Percentiles rank a stretch among this genome's conserved stretches.
phyloP scores from a whole-genome alignment of 352 stramenopile species.

The Phytophthora citrophthora region DNA sequence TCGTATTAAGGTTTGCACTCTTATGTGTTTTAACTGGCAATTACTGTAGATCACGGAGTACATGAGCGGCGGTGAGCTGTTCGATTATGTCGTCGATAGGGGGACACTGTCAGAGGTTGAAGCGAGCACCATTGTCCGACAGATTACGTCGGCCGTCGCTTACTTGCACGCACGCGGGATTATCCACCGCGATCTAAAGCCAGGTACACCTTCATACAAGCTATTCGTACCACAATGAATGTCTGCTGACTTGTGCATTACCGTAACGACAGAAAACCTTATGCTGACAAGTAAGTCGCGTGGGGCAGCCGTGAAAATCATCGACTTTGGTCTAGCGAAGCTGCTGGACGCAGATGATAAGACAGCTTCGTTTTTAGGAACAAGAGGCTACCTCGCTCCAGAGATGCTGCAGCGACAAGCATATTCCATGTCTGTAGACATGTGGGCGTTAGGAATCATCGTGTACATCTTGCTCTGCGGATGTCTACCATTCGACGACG shows the following conservation, averaged over 20 bases:
- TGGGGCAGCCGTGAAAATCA: slow-evolving; percentile 96
- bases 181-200: slow-evolving; percentile 91
- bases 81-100: slow-evolving; percentile 92
- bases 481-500: slow-evolving; percentile 98
- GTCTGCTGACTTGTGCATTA: background rate
- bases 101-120: slow-evolving; percentile 89
- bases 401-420: slow-evolving; percentile 98
- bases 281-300: slow-evolving; percentile 87
- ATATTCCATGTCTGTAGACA: slow-evolving; percentile 97
- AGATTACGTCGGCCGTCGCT: slow-evolving; percentile 90
- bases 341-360: slow-evolving; percentile 86
- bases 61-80: slow-evolving; percentile 88
- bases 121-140: slow-evolving; percentile 85
- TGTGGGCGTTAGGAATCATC: slow-evolving; percentile 98
- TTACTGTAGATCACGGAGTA: slow-evolving; percentile 82
- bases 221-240: background rate
- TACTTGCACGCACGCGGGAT: slow-evolving; percentile 91
- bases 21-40: background rate
- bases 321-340: slow-evolving; percentile 99
- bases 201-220: slow-evolving; percentile 40
- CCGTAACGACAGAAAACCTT: slow-evolving; percentile 62
- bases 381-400: slow-evolving; percentile 95
- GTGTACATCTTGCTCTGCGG: slow-evolving; percentile 98
- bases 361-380: slow-evolving; percentile 86
- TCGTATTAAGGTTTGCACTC: background rate